Evolutionary conservation across 371 early-diverging fungal genomes (phyloP), one percentile per base, ranked within the genome.

Genomic region (Mortierella sp.): DNA sequence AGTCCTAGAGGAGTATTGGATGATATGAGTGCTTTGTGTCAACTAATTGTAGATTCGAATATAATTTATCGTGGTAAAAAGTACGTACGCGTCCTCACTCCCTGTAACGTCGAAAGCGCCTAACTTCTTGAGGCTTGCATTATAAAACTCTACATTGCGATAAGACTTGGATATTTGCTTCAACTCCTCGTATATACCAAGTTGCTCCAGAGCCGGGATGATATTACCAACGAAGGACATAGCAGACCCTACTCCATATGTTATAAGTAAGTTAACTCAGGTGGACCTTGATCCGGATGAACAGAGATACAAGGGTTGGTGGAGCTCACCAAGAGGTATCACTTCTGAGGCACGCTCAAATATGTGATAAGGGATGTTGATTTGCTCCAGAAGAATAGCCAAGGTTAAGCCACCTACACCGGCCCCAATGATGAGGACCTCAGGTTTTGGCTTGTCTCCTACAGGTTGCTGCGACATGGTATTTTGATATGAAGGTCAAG

Each of bases 321-420:
- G 6, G 15, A 47, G 17, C 56, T 7, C 17, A 63, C 64, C 54
- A 10, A 64, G 32, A 17, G 66, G 66, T 29, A 32, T 42, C 3
- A 65, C 43, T 37, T 31, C 56, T 13, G 31, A 7, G 3, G 45
- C 57, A 0, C 37, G 22, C 17, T 54, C 66, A 45, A 15, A 56
- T 4, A 43, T 37, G 28, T 55, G 66, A 32, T 65, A 42, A 12
- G 66, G 66, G 7, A 56, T 42, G 29, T 53, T 53, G 22, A 29
- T 22, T 22, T 45, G 45, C 29, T 68, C 68, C 23, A 68, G 45
- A 28, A 59, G 60, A 2, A 60, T 60, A 17, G 61, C 68, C 37
- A 68, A 22, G n/a, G 58, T 12, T 6, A 68, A 29, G 17, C 68
- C 68, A 13, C 54, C 61, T 3, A 68, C 1, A 0, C 68, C 68